Base-by-base conservation (phyloP, 257 asterid genomes). In the Penstemon barbatus region DNA sequence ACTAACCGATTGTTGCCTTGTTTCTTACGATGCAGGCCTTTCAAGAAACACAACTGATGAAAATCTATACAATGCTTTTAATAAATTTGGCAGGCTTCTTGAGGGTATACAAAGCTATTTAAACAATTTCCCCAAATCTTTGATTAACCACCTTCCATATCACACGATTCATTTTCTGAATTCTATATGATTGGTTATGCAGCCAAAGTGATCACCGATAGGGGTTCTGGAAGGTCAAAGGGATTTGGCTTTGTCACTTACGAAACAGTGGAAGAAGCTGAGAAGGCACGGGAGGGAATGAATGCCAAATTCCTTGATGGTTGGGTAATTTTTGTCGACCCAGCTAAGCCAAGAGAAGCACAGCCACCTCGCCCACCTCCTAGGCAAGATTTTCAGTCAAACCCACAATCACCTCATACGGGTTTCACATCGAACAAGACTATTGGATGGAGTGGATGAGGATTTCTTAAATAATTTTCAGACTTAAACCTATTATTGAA, bases 241-340 rank as follows among this genome's bases (percentile, higher is more conserved):
- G 99, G 99, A 63, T 94, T 94, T 42, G 99, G 88, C 39, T 94
- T 94, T 76, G 92, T 91, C 13, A 71, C 89, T 8, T 94, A 82
- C 38, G 95, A 83, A 63, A 79, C 87, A 3, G 71, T 91, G 48
- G 97, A 94, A 77, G 97, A 89, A 66, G 99, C 99, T 33, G 91
- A 91, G 81, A 91, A 82, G 77, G 99, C 97, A 5, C 84, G 96
- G 0, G 90, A 87, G 66, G 97, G 84, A 77, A 89, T 94, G 97
- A 81, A 89, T 9, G 95, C 96, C 36, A 87, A 89, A 74, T 91
- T 59, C 79, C 88, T 89, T 56, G 99, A 94, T 38, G 97, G 97
- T 15, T 94, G 99, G 99, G 97, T 91, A 45, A 89, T 94, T 61
- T 94, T 94, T 68, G 97, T 89, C 6, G 99, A 91, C 61, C 97